A percentile compares a stretch with the other conserved stretches of the same genome.
Conservation (phyloP, 2,329 filamentous ascomycete species). For the Aspergillus udagawae region DNA sequence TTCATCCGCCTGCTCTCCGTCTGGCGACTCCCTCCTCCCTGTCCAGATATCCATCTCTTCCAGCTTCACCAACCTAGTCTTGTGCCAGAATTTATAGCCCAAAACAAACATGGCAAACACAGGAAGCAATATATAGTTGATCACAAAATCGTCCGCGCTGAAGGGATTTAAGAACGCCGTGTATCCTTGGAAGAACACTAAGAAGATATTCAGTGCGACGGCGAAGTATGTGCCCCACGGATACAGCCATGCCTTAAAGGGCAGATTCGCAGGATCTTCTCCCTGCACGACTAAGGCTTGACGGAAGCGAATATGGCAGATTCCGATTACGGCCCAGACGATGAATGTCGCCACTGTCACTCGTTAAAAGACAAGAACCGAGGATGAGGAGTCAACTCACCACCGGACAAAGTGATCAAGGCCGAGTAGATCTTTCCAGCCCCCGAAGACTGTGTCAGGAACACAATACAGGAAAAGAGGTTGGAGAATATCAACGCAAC, state of each 20-base stretch:
- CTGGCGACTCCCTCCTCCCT: slow-evolving; percentile 23
- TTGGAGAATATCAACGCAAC: slow-evolving; percentile 65
- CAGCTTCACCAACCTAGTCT: slow-evolving; percentile 33
- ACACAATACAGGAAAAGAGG: slow-evolving; percentile 53
- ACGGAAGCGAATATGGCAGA: slow-evolving; percentile 43
- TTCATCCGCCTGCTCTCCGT: slow-evolving; percentile 12
- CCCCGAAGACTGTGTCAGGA: slow-evolving; percentile 27
- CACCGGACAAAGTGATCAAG: slow-evolving; percentile 32
- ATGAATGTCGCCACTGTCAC: slow-evolving; percentile 36
- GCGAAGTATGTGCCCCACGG: slow-evolving; percentile 50
- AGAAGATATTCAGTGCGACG: slow-evolving; percentile 45
- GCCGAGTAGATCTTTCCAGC: slow-evolving; percentile 29
- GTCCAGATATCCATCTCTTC: slow-evolving; percentile 40
- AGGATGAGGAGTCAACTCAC: slow-evolving; percentile 12
- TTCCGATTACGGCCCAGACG: slow-evolving; percentile 37
- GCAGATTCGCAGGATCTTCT: slow-evolving; percentile 39
- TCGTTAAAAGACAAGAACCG: not conserved
- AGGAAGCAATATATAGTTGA: slow-evolving; percentile 53
- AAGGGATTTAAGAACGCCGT: slow-evolving; percentile 50
- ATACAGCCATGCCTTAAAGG: slow-evolving; percentile 48
- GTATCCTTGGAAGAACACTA: slow-evolving; percentile 53
- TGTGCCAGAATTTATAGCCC: slow-evolving; percentile 45
- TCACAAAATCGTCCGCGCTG: slow-evolving; percentile 48
- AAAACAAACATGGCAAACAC: slow-evolving; percentile 47
- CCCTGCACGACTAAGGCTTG: slow-evolving; percentile 35